Evolutionary conservation across 176 grass and related monocot genomes (phyloP).

Genomic region (Cenchrus fungigraminus): DNA sequence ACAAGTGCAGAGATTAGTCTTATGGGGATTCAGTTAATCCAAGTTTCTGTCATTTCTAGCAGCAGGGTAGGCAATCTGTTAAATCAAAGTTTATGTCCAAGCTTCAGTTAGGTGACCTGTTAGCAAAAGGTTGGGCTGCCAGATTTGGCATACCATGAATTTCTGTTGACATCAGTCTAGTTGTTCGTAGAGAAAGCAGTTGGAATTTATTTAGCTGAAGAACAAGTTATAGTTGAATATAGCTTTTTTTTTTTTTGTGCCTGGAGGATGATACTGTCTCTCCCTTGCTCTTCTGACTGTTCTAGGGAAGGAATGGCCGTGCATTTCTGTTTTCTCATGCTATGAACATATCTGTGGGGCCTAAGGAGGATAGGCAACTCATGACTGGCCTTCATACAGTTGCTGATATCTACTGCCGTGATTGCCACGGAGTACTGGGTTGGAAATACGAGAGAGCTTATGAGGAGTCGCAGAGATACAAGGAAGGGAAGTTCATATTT

Average conservation of each 20-base stretch:
- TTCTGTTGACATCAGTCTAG: not conserved
- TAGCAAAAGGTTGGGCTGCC: not conserved
- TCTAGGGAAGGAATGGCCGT: constrained; percentile 61
- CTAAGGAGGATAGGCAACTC: constrained; percentile 67
- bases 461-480: constrained; percentile 75
- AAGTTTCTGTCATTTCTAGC: not conserved
- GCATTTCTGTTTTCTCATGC: constrained; percentile 87
- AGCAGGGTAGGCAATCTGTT: not conserved
- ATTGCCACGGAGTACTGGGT: constrained; percentile 74
- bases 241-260: not conserved
- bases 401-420: constrained; percentile 66
- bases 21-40: not conserved
- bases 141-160: not conserved
- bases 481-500: constrained; percentile 84
- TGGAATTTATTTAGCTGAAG: not conserved
- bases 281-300: constrained; percentile 20
- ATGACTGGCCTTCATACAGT: constrained; percentile 73
- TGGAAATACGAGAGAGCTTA: constrained; percentile 83
- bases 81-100: not conserved
- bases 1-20: not conserved
- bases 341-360: constrained; percentile 69
- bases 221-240: not conserved
- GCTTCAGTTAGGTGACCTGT: not conserved
- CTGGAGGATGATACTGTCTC: constrained; percentile 39
- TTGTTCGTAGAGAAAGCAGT: not conserved